Base-by-base conservation (phyloP, 805 yeast genomes). In the Tetrapisispora fleetii region DNA sequence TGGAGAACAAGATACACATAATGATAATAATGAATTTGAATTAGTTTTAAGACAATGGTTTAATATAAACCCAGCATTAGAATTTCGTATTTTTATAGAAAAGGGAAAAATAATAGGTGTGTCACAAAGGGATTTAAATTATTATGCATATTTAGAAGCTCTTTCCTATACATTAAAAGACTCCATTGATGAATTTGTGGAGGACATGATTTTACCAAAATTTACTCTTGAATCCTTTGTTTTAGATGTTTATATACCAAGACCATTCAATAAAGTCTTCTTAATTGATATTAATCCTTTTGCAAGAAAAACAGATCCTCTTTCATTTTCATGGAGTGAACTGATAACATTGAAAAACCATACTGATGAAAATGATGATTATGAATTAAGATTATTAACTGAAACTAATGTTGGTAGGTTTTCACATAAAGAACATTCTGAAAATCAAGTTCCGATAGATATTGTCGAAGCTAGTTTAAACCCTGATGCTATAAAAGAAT, bases 361-460 rank as follows among this genome's bases (percentile, higher is more conserved):
- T 2, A 32, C 47, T 19, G 24, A 17, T 2, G 54, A 52, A 0
- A 60, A 58, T 10, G 67, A 64, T 27, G 73, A 67, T 46, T 75
- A 72, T 49, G 81, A 75, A 43, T 62, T 91, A 19, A 69, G 98
- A 30, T 63, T 91, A 14, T 81, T 91, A 4, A 75, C 79, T 1
- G 77, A 79, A 54, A 78, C 78, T 19, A 85, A 88, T 52, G 69
- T 85, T 7, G 85, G 88, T 0, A 71, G 91, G 30, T 89, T 89
- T 69, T 83, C 87, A 0, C 67, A 80, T 0, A 86, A 84, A 54
- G 95, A 87, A 45, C 91, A 87, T 60, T 79, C 95, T 2, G 95
- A 91, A 57, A 87, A 82, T 62, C 90, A 86, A 58, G 96, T 93
- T 2, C 99, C 99, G 0, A 73, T 77, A 46, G 99, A 93, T 58